Conservation (phyloP, 495 filamentous ascomycete species). For the Cladorrhinum samala region DNA sequence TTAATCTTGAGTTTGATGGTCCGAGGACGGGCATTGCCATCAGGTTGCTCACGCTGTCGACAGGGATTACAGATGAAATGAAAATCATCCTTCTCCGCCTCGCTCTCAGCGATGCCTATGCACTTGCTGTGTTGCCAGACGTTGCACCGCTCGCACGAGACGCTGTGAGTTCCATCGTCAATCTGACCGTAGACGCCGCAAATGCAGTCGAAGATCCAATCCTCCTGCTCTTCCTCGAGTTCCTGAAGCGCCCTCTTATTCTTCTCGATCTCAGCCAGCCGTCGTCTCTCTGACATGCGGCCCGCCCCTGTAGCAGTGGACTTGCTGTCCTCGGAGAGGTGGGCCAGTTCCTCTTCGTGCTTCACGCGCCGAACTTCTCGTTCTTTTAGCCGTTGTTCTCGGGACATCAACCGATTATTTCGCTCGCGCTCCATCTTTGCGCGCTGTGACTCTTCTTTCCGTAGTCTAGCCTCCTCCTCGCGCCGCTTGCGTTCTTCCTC, state of each 20-base stretch:
- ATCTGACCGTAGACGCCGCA: conserved; percentile 87
- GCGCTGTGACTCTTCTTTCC: conserved; percentile 61
- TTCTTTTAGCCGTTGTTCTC: conserved; percentile 77
- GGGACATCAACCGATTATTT: conserved; percentile 73
- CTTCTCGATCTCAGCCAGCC: conserved; percentile 70
- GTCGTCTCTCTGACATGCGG: conserved; percentile 69
- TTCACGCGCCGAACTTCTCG: conserved; percentile 72
- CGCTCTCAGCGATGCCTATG: conserved; percentile 66
- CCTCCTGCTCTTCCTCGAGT: conserved; percentile 65
- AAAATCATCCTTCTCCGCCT: conserved; percentile 81
- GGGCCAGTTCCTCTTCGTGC: conserved; percentile 76
- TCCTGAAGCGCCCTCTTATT: conserved; percentile 67
- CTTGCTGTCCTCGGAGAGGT: conserved; percentile 70
- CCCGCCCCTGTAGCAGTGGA: conserved; percentile 56
- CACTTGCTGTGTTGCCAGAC: conserved; percentile 96
- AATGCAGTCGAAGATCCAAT: conserved; percentile 93
- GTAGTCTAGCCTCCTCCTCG: conserved; percentile 56
- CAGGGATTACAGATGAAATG: conserved; percentile 82
- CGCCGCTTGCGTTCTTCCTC: conserved; percentile 69
- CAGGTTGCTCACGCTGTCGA: conserved; percentile 44
- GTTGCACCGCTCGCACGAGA: conserved; percentile 92
- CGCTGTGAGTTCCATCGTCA: conserved; percentile 86
- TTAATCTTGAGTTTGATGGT: conserved; percentile 69
- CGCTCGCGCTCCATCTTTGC: conserved; percentile 66
- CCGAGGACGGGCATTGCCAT: conserved; percentile 38